Evolutionary conservation across 148 eudicot genomes (phyloP).

Genomic region (Nyssa sinensis): DNA sequence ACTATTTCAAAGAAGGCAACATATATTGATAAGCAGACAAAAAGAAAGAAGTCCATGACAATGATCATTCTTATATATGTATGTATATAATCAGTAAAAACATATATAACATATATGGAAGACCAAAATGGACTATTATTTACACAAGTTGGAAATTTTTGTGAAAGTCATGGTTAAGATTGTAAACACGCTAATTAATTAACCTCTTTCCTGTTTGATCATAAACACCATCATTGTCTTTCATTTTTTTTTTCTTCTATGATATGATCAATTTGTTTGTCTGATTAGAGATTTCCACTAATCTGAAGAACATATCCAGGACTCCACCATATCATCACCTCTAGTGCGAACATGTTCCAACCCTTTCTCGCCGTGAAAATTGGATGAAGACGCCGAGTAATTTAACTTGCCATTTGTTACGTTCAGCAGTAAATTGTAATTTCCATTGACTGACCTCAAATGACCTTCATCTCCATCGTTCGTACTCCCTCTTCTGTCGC

Average conservation of each 20-base stretch:
- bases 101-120: not conserved
- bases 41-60: slow-evolving; percentile 2
- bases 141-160: slow-evolving; percentile 18
- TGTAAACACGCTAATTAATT: slow-evolving; percentile 1
- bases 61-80: not conserved
- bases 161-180: slow-evolving; percentile 24
- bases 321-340: slow-evolving; percentile 65
- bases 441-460: slow-evolving; percentile 13
- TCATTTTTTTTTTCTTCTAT: slow-evolving; percentile 11
- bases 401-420: slow-evolving; percentile 5
- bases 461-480: not conserved
- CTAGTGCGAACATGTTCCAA: slow-evolving; percentile 11
- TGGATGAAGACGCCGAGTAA: not conserved
- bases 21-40: not conserved
- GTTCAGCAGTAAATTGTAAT: slow-evolving; percentile 6
- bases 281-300: slow-evolving; percentile 16
- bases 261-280: slow-evolving; percentile 20
- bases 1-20: slow-evolving; percentile 9
- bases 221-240: slow-evolving; percentile 19
- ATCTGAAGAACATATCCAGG: slow-evolving; percentile 69
- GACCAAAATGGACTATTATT: slow-evolving; percentile 6
- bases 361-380: slow-evolving; percentile 17
- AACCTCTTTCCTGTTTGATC: slow-evolving; percentile 13
- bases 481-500: not conserved
- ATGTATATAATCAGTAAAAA: not conserved